A percentile compares a stretch with the other conserved stretches of the same genome.
These are phyloP conservation scores for Suhomyces faveliae DNA, from an alignment of 805 yeast species.

Conservation along the genomic window DNA sequence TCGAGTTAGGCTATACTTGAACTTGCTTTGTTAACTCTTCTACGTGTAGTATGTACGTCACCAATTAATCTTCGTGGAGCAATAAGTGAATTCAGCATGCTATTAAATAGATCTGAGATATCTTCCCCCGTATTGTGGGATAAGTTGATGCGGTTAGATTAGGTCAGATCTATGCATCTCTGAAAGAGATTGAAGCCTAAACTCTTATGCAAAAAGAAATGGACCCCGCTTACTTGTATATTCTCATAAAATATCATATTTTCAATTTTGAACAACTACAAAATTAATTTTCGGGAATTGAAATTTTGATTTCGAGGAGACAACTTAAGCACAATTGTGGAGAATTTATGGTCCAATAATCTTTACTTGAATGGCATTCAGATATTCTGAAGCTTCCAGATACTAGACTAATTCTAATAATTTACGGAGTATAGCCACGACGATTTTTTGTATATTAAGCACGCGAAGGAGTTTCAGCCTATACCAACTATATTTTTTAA, in stretches of 20 bases:
- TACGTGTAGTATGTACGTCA: not conserved
- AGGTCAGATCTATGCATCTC: conserved; percentile 3
- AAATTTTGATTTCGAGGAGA: not conserved
- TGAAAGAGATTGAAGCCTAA: conserved; percentile 1
- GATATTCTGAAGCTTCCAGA: not conserved
- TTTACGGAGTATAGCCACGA: not conserved
- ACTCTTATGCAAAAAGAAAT: not conserved
- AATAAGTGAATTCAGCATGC: too few species aligned
- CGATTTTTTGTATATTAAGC: not conserved
- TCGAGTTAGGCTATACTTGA: not conserved
- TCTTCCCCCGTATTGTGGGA: not conserved
- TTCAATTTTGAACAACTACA: not conserved
- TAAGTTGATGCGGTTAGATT: not conserved
- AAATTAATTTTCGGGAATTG: not conserved
- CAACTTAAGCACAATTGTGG: not conserved
- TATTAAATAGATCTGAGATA: too few species aligned
- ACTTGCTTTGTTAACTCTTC: not conserved
- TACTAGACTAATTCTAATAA: not conserved
- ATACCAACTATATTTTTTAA: not conserved
- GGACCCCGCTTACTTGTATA: not conserved
- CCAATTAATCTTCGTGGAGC: not conserved
- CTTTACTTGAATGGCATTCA: not conserved
- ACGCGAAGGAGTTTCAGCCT: not conserved
- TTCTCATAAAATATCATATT: not conserved
- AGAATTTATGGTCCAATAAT: not conserved